Conservation (phyloP, 306 rosid genomes). For the Dryas drummondii region DNA sequence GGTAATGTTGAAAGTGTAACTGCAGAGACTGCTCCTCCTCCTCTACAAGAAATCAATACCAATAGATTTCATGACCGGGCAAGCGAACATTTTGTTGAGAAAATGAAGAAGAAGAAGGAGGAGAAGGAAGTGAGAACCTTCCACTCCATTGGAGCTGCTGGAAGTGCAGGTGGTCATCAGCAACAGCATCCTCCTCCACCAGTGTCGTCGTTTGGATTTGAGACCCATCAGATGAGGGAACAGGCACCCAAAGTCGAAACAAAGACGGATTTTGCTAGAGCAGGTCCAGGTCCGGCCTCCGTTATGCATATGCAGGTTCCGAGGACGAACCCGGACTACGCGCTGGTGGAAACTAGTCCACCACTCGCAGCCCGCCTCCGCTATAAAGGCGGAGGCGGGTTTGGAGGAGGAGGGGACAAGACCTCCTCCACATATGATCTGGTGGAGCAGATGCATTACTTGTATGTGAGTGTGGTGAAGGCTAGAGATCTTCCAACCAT, state of each 20-base stretch:
- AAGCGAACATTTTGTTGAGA: constrained; percentile 27
- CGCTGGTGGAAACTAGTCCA: constrained; percentile 75
- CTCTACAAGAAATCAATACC: constrained; percentile 63
- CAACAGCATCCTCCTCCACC: constrained; percentile 24
- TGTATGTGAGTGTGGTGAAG: constrained; percentile 87
- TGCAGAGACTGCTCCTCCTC: constrained; percentile 11
- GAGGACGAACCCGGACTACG: constrained; percentile 69
- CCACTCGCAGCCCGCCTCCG: constrained; percentile 75
- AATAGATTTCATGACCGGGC: constrained; percentile 42
- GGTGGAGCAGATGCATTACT: constrained; percentile 86
- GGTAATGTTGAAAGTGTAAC: not conserved
- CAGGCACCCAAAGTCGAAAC: constrained; percentile 22
- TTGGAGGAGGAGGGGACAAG: constrained; percentile 41
- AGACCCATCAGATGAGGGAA: constrained; percentile 11
- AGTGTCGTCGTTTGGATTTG: constrained; percentile 2
- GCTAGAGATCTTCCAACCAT: constrained; percentile 85
- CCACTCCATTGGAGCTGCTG: constrained; percentile 59
- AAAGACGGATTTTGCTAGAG: constrained; percentile 63
- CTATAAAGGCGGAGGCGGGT: constrained; percentile 43
- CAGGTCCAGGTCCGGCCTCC: constrained; percentile 52
- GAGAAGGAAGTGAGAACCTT: constrained; percentile 71
- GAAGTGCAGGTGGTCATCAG: too few relatives aligned
- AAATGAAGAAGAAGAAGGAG: constrained; percentile 53
- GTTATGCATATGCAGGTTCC: constrained; percentile 66
- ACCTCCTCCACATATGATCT: constrained; percentile 84